These are phyloP conservation scores for Penicillium italicum DNA, from an alignment of 2,329 filamentous ascomycete genomes.

Conservation along the genomic window DNA sequence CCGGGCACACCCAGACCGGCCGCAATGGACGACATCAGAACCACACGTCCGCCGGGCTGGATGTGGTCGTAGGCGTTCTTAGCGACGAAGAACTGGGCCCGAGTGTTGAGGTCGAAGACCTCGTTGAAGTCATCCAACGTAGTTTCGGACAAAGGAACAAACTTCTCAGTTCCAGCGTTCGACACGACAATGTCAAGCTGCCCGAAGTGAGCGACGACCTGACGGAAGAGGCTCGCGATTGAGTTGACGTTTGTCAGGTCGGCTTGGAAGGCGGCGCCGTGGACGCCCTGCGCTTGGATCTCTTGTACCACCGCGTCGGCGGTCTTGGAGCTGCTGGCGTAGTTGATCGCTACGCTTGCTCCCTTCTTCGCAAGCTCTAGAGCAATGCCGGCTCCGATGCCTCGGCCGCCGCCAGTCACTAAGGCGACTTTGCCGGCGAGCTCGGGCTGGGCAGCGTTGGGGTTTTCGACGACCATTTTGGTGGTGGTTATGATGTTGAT, in stretches of 20 bases:
- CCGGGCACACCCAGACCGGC: constrained; percentile 65
- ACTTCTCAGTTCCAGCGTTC: constrained; percentile 55
- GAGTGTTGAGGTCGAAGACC: constrained; percentile 60
- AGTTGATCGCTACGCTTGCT: constrained; percentile 42
- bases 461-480: constrained; percentile 18
- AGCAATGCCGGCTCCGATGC: constrained; percentile 43
- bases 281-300: constrained; percentile 62
- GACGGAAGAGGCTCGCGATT: constrained; percentile 60
- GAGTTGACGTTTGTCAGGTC: constrained; percentile 64
- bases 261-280: constrained; percentile 63
- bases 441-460: constrained; percentile 14
- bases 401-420: constrained; percentile 38
- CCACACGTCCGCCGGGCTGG: constrained; percentile 65
- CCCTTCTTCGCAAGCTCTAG: constrained; percentile 41
- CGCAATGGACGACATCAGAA: constrained; percentile 70
- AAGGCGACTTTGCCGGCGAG: constrained; percentile 39
- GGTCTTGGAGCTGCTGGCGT: constrained; percentile 58
- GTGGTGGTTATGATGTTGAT: background rate
- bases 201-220: constrained; percentile 58
- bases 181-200: constrained; percentile 29
- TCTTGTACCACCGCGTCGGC: constrained; percentile 63
- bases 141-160: constrained; percentile 24
- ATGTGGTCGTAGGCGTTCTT: constrained; percentile 67
- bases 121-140: constrained; percentile 42
- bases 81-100: constrained; percentile 62